phyloP scores from a whole-genome alignment of 2,329 filamentous ascomycete species.

The Hypocreales sp. region DNA sequence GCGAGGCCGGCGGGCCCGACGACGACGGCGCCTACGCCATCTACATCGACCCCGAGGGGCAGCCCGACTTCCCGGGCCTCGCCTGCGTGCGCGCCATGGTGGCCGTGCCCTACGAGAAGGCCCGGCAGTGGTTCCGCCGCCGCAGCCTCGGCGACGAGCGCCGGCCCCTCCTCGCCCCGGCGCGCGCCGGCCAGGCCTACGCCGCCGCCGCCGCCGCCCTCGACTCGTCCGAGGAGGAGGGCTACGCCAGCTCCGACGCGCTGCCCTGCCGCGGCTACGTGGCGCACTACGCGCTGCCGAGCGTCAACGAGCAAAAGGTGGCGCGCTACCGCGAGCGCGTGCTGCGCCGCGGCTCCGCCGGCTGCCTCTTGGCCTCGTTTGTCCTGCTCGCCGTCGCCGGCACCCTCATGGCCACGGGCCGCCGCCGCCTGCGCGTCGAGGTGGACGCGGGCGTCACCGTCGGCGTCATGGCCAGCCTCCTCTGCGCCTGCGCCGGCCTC shows the following conservation, averaged over 20 bases:
- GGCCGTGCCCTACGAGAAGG: constrained; percentile 31
- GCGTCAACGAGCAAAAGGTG: constrained; percentile 33
- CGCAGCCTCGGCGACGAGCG: constrained; percentile 9
- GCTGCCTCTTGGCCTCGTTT: constrained; percentile 42
- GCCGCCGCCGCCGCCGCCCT: constrained; percentile 7
- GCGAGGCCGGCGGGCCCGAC: constrained; percentile 44
- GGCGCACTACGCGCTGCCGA: constrained; percentile 37
- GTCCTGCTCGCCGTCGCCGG: constrained; percentile 48
- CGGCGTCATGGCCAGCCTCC: constrained; percentile 50
- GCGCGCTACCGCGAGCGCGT: constrained; percentile 35
- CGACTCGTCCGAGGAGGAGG: constrained; percentile 22
- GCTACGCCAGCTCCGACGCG: constrained; percentile 37
- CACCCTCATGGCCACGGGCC: constrained; percentile 51
- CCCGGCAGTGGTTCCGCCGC: constrained; percentile 32
- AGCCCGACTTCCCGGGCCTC: constrained; percentile 45
- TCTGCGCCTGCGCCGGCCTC: constrained; percentile 46
- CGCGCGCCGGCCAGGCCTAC: constrained; percentile 12
- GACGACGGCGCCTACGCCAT: constrained; percentile 52
- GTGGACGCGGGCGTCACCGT: constrained; percentile 60
- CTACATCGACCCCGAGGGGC: constrained; percentile 56
- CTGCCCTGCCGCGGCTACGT: constrained; percentile 34
- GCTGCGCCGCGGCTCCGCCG: constrained; percentile 36
- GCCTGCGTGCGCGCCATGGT: constrained; percentile 40
- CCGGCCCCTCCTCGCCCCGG: constrained; percentile 6
- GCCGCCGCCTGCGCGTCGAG: constrained; percentile 50